A percentile compares a stretch with the other conserved stretches of the same genome.
phyloP scores from a whole-genome alignment of 495 filamentous ascomycete genomes.

The Penicillium argentinense region DNA sequence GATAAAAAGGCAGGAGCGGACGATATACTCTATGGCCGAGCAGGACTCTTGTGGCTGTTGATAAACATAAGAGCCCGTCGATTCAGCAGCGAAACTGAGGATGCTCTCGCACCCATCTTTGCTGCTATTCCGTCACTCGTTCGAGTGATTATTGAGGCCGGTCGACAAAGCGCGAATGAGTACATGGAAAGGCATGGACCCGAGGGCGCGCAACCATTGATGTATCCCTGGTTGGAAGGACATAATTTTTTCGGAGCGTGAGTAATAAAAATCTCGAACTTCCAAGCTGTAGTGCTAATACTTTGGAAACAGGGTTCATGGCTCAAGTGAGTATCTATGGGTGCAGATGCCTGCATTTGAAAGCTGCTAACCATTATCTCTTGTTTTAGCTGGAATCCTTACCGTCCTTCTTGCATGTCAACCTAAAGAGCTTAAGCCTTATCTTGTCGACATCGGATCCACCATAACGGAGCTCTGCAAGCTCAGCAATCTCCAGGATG shows the following conservation, averaged over 20 bases:
- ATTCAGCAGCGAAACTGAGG: slow-evolving; percentile 17
- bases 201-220: slow-evolving; percentile 39
- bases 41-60: slow-evolving; percentile 43
- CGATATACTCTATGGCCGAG: slow-evolving; percentile 45
- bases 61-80: slow-evolving; percentile 34
- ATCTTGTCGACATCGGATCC: slow-evolving; percentile 36
- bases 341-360: not conserved
- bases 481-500: slow-evolving; percentile 33
- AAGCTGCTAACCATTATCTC: not conserved
- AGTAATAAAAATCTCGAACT: slow-evolving; percentile 12
- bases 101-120: slow-evolving; percentile 22
- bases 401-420: slow-evolving; percentile 41
- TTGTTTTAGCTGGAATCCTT: slow-evolving; percentile 39
- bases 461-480: slow-evolving; percentile 42
- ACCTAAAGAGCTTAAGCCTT: slow-evolving; percentile 25
- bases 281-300: slow-evolving; percentile 3
- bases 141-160: slow-evolving; percentile 34
- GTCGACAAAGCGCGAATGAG: slow-evolving; percentile 31
- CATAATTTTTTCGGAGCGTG: slow-evolving; percentile 43
- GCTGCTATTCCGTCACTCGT: slow-evolving; percentile 30
- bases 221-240: slow-evolving; percentile 48
- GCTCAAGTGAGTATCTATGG: slow-evolving; percentile 26
- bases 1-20: slow-evolving; percentile 37
- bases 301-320: slow-evolving; percentile 25
- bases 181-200: slow-evolving; percentile 31